Evolutionary conservation across 2,329 filamentous ascomycete species (phyloP).

Genomic region (Aureobasidium lini): DNA sequence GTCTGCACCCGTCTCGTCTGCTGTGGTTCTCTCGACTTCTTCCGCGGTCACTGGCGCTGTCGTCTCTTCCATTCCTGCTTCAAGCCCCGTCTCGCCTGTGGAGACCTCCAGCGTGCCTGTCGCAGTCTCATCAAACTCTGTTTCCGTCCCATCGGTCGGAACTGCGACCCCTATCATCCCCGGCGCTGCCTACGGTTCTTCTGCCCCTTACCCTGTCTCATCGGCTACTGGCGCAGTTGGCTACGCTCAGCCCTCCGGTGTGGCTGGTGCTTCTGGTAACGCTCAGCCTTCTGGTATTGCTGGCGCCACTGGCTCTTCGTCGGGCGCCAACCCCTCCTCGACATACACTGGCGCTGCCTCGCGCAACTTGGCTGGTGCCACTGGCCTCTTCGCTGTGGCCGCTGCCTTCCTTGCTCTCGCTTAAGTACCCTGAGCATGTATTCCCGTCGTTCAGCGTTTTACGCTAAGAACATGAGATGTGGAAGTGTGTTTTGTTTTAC

Average conservation of each 20-base stretch:
- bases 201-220: neutral
- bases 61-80: neutral
- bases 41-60: neutral
- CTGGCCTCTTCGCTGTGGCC: neutral
- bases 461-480: neutral
- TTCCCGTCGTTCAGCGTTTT: neutral
- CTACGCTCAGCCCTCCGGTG: neutral
- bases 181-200: neutral
- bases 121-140: neutral
- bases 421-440: neutral
- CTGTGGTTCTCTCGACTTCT: neutral
- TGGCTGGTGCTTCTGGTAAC: neutral
- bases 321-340: neutral
- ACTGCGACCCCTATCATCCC: slow-evolving; percentile 1
- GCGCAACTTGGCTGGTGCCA: neutral
- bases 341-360: slow-evolving; percentile 8
- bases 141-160: neutral
- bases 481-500: neutral
- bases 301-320: neutral
- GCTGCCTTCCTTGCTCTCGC: slow-evolving; percentile 2
- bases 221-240: neutral
- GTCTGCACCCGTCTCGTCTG: slow-evolving; percentile 2
- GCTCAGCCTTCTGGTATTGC: neutral
- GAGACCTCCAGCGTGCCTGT: neutral
- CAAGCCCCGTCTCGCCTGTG: neutral